Base-by-base conservation (phyloP, 345 rosid genomes). In the Hibiscus syriacus region DNA sequence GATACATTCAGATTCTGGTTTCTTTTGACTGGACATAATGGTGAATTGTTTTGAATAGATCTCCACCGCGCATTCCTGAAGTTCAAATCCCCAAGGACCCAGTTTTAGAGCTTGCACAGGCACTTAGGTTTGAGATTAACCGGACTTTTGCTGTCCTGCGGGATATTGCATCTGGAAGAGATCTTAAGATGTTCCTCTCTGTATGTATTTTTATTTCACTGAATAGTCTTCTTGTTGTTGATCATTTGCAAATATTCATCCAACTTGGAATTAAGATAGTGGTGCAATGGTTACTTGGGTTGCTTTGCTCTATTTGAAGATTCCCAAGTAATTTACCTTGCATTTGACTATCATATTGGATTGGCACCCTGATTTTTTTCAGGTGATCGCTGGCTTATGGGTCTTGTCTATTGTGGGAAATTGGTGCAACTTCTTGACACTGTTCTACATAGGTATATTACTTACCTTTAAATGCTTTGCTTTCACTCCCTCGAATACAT, bases 81-180 rank as follows among this genome's bases (percentile, higher is more conserved):
- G 73, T 94, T 68, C 74, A 73, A 49, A 75, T 85, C 70, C 92
- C 96, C 0, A 77, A 86, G 71, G 76, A 86, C 13, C 84, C 89
- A 6, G 84, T 91, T 73, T 67, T 89, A 34, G 84, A 89, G 81
- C 64, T 86, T 64, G 96, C 88, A 19, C 70, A 83, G 76, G 90
- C 81, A 3, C 78, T 91, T 22, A 87, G 90, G 71, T 26, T 73
- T 57, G 99, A 94, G 78, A 74, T 85, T 76, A 93, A 93, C 66
- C 68, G 78, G 16, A 86, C 74, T 0, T 77, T 89, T n/a, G 25
- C 82, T 12, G 66, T 80, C 53, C 80, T 90, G 69, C 77, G 84
- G 55, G 96, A 84, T 52, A 87, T 90, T 63, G 94, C 98, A 22
- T 86, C 94, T 7, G 98, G 97, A 75, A 86, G 83, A 61, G 97